These are phyloP conservation scores for Penicillium sp. DNA, from an alignment of 2,329 filamentous ascomycete species.

Conservation along the genomic window DNA sequence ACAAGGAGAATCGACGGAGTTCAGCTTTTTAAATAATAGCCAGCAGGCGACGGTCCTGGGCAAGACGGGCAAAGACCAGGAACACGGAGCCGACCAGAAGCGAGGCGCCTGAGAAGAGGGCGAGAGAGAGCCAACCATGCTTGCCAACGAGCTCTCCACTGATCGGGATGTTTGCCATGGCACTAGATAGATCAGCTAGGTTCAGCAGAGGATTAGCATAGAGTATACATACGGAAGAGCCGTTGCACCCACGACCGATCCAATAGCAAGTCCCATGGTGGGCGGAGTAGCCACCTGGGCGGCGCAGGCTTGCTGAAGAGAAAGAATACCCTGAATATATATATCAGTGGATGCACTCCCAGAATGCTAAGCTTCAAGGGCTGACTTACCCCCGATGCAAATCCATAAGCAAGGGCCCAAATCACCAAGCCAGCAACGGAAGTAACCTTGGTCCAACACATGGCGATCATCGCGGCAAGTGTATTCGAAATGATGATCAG, in stretches of 20 bases:
- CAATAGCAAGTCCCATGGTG: slow-evolving; percentile 49
- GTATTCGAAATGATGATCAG: slow-evolving; percentile 34
- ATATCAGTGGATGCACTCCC: not conserved
- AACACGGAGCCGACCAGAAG: slow-evolving; percentile 7
- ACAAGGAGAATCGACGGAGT: no score
- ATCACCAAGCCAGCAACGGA: slow-evolving; percentile 50
- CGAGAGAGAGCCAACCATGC: slow-evolving; percentile 48
- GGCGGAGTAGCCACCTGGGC: slow-evolving; percentile 45
- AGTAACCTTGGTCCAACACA: slow-evolving; percentile 52
- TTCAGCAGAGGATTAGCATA: not conserved
- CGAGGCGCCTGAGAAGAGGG: slow-evolving; percentile 41
- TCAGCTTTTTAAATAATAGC: slow-evolving; percentile 17
- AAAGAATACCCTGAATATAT: slow-evolving; percentile 50
- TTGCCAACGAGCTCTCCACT: slow-evolving; percentile 44
- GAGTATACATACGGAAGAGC: slow-evolving; percentile 46
- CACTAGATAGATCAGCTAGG: slow-evolving; percentile 26
- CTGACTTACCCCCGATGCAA: slow-evolving; percentile 48
- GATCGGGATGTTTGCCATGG: slow-evolving; percentile 49
- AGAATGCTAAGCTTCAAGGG: not conserved
- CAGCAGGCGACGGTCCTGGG: slow-evolving; percentile 7
- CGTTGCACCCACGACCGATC: slow-evolving; percentile 46
- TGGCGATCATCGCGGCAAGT: slow-evolving; percentile 43
- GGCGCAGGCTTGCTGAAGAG: slow-evolving; percentile 53
- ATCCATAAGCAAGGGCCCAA: slow-evolving; percentile 52
- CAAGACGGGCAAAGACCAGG: slow-evolving; percentile 13